Evolutionary conservation across 331 rosid species (phyloP).

Genomic region (Rhamnella rubrinervis): DNA sequence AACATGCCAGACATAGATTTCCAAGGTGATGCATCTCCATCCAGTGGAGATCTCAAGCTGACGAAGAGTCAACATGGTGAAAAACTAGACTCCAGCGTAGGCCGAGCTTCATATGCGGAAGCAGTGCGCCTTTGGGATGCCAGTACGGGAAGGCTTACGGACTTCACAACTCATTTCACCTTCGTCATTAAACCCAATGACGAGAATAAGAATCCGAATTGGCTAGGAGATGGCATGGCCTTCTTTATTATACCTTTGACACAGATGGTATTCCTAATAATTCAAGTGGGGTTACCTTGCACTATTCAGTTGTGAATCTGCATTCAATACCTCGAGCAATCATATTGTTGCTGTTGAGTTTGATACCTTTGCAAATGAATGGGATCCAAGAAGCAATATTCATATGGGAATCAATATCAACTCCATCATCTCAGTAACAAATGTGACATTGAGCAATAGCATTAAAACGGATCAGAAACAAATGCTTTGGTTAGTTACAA

Average conservation of each 20-base stretch:
- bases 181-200: conserved; percentile 28
- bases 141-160: conserved; percentile 32
- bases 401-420: conserved; percentile 65
- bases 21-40: conserved; percentile 50
- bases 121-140: conserved; percentile 50
- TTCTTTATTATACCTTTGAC: conserved; percentile 55
- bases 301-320: conserved; percentile 33
- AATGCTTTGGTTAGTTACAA: conserved; percentile 58
- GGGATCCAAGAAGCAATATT: conserved; percentile 54
- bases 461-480: conserved; percentile 41
- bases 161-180: conserved; percentile 60
- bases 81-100: conserved; percentile 35
- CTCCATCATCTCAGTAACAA: conserved; percentile 42
- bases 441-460: conserved; percentile 35
- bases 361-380: conserved; percentile 27
- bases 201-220: background rate
- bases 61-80: conserved; percentile 47
- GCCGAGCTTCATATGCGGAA: conserved; percentile 39
- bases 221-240: conserved; percentile 50
- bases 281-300: conserved; percentile 55
- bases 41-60: conserved; percentile 40
- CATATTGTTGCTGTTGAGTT: conserved; percentile 66
- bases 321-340: conserved; percentile 22
- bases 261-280: conserved; percentile 33
- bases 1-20: conserved; percentile 30